These are phyloP conservation scores for Telfairia occidentalis DNA, from an alignment of 331 rosid genomes.

Conservation along the genomic window DNA sequence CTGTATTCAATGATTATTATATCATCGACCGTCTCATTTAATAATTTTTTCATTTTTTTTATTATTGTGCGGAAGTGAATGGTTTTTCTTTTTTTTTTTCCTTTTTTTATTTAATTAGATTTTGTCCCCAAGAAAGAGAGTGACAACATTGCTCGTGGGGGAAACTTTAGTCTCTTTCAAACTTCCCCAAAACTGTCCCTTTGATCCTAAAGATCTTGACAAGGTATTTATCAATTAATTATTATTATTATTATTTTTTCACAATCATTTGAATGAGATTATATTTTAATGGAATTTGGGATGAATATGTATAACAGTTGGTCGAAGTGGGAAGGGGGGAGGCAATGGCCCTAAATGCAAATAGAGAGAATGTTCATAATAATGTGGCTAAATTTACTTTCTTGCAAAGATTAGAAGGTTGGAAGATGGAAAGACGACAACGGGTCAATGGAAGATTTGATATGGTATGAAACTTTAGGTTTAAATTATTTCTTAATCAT, in stretches of 20 bases:
- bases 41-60: no score
- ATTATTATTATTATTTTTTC: neutral
- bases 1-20: no score
- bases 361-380: neutral
- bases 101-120: neutral
- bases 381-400: neutral
- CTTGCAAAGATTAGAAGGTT: constrained; percentile 4
- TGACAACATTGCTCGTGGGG: neutral
- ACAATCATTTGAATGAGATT: neutral
- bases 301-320: neutral
- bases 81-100: neutral
- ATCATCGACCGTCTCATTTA: no score
- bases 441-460: constrained; percentile 12
- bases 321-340: neutral
- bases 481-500: neutral
- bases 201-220: neutral
- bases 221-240: neutral
- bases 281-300: neutral
- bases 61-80: neutral
- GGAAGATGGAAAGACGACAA: constrained; percentile 10
- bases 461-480: neutral
- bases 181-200: neutral
- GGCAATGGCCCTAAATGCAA: neutral
- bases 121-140: neutral
- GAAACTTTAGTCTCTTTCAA: neutral